Base-by-base conservation (phyloP, 495 filamentous ascomycete species). In the Peziza echinospora region DNA sequence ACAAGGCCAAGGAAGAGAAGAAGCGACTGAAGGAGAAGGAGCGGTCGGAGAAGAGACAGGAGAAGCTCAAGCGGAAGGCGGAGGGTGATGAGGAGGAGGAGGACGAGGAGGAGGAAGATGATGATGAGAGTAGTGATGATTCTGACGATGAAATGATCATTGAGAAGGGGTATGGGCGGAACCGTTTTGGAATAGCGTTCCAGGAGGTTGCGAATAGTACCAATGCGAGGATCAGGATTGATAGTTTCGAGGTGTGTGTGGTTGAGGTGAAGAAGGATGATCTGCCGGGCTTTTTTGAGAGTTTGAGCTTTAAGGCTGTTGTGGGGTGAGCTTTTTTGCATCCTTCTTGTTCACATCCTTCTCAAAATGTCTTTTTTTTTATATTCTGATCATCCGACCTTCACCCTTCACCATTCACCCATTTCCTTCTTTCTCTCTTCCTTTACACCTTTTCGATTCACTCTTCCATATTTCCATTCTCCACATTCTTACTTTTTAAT, bases 251-350 rank as follows among this genome's bases (percentile, higher is more conserved):
- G 64, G 80, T 92, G 60, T 92, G 83, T 52, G 91, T 96, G 8
- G 84, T 94, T 42, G 89, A 96, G 64, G 89, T 97, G 24, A 75
- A 78, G 65, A 93, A 92, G 65, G 89, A 97, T 59, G 87, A 96
- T 63, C 67, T 97, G 24, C 72, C 77, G 17, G 84, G 78, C 9
- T 97, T 97, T 61, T 68, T 97, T 51, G 89, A 96, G 66, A 74
- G 78, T 43, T 60, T 97, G 60, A 93, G 86, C 60, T 76, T 84
- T 71, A 87, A 85, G 68, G 77, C 76, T 59, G 86, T 96, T 10
- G 76, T 94, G 45, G 87, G 87, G 40, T 93, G 66, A 65, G 44
- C 16, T 5, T 9, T 13, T 17, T 13, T 46, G 13, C 5, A 11
- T 17, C 13, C 22, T 43, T 34, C 16, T 34, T 34, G 28, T 34